These are phyloP conservation scores for Cryptococcus depauperatus DNA, from an alignment of 1,284 basidiomycete species.

Conservation along the genomic window DNA sequence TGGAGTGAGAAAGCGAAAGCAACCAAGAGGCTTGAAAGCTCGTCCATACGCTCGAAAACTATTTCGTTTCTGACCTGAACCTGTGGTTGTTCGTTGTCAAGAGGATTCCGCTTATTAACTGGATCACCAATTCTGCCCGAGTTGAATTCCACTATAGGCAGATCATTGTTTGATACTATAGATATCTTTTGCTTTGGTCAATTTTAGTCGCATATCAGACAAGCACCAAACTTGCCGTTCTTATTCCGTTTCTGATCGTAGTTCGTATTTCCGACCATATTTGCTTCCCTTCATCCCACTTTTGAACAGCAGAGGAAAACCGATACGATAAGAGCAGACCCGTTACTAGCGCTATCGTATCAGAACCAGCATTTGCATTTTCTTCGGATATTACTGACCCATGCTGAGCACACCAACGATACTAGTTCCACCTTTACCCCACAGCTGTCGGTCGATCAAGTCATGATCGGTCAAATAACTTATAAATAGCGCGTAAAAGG, in stretches of 20 bases:
- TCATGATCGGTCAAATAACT: slow-evolving; percentile 13
- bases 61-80: not conserved
- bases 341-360: slow-evolving; percentile 25
- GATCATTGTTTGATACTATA: no score
- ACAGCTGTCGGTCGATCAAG: slow-evolving; percentile 16
- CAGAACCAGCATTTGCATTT: no score
- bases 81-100: no score
- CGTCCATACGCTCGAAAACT: slow-evolving; percentile 21
- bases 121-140: no score
- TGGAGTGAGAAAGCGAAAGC: slow-evolving; percentile 43
- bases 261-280: slow-evolving; percentile 38
- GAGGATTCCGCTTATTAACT: no score
- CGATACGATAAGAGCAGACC: slow-evolving; percentile 37
- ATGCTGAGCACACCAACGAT: slow-evolving; percentile 36
- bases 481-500: slow-evolving; percentile 23
- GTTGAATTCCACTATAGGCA: no score
- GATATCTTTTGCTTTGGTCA: not conserved
- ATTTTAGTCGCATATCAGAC: not conserved
- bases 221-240: slow-evolving; percentile 27
- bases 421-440: slow-evolving; percentile 30
- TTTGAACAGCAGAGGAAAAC: slow-evolving; percentile 31
- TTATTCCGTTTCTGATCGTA: slow-evolving; percentile 34
- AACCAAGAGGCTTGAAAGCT: slow-evolving; percentile 36
- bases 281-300: slow-evolving; percentile 40
- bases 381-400: slow-evolving; percentile 19